Base-by-base conservation (phyloP, 139 green algal genomes). In the Micromonas commoda region DNA sequence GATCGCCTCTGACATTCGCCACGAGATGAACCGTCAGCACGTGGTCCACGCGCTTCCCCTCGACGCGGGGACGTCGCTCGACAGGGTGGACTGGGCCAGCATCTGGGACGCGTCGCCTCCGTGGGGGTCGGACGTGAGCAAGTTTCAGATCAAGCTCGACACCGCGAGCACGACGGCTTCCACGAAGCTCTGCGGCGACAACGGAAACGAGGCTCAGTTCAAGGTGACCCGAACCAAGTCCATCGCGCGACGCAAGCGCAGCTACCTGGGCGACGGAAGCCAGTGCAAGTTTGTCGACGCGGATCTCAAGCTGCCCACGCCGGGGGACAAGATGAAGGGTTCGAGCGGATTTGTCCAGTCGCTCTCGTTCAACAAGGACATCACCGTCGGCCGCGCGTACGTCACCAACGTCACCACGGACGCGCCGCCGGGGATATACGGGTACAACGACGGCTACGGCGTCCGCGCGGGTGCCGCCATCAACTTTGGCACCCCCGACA, bases 281-380 rank as follows among this genome's bases (percentile, higher is more conserved):
- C 20, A n/a, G 32, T 73, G 66, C n/a, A 73, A 39, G 20, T 73
- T 73, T 29, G 33, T 16, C 5, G 66, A 39, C 66, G 66, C 66
- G 66, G 20, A 3, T 9, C 69, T 64, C 35, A 63, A 19, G 3
- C 33, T 76, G 69, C 69, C 69, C 3, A 61, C 29, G 69, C 69
- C 69, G 20, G 69, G 35, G 16, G 69, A 61, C 33, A 61, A 60
- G 20, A 64, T 76, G 37, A 13, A 29, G 20, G 35, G 35, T 28
- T 23, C 20, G 32, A 6, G 19, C 0, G 69, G 69, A 6, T 26
- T 9, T 6, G 24, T 61, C 3, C 35, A 63, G 35, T 76, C 69
- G 6, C 69, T 76, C n/a, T 19, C 35, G 69, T 76, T 64, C 37
- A 61, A 76, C 26, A 76, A 76, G 37, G n/a, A 61, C 20, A 32